These are phyloP conservation scores for Aspergillus aculeatus DNA, from an alignment of 2,329 filamentous ascomycete genomes.

Conservation along the genomic window DNA sequence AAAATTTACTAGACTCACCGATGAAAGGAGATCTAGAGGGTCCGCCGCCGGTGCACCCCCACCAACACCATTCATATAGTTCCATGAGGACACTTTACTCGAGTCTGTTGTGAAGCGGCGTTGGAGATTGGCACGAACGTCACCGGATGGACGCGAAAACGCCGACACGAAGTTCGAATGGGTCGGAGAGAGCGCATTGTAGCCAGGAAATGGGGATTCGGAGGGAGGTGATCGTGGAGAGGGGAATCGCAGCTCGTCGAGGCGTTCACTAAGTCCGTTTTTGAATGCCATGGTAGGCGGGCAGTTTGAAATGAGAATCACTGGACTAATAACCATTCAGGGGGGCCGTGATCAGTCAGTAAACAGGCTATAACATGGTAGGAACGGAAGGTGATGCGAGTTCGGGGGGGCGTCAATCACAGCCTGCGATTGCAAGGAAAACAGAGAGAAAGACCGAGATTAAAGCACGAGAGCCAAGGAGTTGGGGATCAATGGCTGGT, in stretches of 20 bases:
- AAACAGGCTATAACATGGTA: constrained; percentile 19
- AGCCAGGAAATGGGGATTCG: constrained; percentile 71
- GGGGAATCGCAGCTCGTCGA: constrained; percentile 78
- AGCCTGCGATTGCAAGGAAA: constrained; percentile 14
- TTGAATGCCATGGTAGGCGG: constrained; percentile 62
- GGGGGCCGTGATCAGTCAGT: constrained; percentile 26
- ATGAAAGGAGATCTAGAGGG: constrained; percentile 53
- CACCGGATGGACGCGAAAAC: constrained; percentile 57
- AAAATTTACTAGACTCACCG: constrained; percentile 47
- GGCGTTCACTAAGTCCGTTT: constrained; percentile 61
- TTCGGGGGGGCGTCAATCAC: constrained; percentile 8
- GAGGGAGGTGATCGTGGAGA: constrained; percentile 74
- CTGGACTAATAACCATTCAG: constrained; percentile 34
- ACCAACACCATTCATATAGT: constrained; percentile 56
- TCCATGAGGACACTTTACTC: constrained; percentile 74
- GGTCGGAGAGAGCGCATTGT: constrained; percentile 69
- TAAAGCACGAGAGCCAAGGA: constrained; percentile 17
- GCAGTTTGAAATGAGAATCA: constrained; percentile 21
- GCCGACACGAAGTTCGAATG: constrained; percentile 64
- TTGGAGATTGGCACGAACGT: constrained; percentile 75
- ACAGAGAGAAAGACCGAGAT: constrained; percentile 13
- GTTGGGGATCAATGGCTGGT: constrained; percentile 19
- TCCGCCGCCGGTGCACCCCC: constrained; percentile 53
- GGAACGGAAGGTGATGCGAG: constrained; percentile 8
- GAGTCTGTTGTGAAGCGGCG: constrained; percentile 93